Base-by-base conservation (phyloP, 768 basidiomycete genomes). In the Favolaschia claudopus region DNA sequence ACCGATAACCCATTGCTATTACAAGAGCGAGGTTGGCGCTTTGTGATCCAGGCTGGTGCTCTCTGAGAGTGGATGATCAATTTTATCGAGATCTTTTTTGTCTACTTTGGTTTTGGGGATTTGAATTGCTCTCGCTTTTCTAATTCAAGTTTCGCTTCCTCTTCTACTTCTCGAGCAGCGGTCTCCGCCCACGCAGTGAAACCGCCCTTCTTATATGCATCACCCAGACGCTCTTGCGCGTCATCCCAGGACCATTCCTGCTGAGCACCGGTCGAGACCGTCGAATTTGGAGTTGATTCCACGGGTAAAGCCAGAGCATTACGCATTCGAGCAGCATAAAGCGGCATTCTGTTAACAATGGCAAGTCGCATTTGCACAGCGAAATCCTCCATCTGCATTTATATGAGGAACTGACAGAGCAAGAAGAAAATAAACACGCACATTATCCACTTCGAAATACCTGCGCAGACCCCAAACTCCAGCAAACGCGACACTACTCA, bases 301-400 rank as follows among this genome's bases (percentile, higher is more conserved):
- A 73, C 70, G 13, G 71, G 54, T 19, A 72, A 10, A 39, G 70
- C 59, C 7, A 91, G 69, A 2, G 79, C 68, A 5, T 64, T 55
- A 10, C 87, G 85, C 85, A 89, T 87, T 43, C 76, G 73, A 9
- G 77, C 71, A 1, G 85, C 85, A 62, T 91, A 90, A 52, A 89
- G 84, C 40, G 80, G 72, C 1, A 82, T 84, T 85, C 89, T 55
- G 59, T 17, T 60, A 34, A 48, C 44, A 10, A 55, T 24, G 31
- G 42, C 51, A 13, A 48, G 34, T 27, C 52, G 27, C 32, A 60
- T 50, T 51, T 55, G 32, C 34, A 34, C 37, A 20, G 50, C 40
- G 27, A 58, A 52, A 44, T 44, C 47, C 20, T 57, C 50, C 58
- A 47, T 37, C 63, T 64, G 24, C 13, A 7, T 9, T n/a, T 34